phyloP scores from a whole-genome alignment of 176 grass and related monocot species.

The Oryza glaberrima region DNA sequence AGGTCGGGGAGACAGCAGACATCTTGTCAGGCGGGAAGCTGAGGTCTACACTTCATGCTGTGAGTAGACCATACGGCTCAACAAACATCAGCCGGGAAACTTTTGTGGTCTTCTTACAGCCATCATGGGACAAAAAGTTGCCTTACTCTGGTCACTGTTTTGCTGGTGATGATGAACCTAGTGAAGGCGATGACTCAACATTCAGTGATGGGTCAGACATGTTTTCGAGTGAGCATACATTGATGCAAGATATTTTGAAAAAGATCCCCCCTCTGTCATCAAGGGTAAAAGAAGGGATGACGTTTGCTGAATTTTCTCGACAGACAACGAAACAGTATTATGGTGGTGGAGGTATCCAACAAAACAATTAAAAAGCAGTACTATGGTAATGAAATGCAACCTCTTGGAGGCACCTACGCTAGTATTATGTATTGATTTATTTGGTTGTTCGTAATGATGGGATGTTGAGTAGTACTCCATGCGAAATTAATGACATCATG shows the following conservation, averaged over 20 bases:
- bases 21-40: slow-evolving; percentile 79
- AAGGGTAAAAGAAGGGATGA: slow-evolving; percentile 84
- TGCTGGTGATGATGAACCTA: slow-evolving; percentile 48
- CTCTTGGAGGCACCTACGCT: background rate
- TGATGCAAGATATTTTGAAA: slow-evolving; percentile 57
- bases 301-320: slow-evolving; percentile 85
- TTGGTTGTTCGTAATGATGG: background rate
- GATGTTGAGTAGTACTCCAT: background rate
- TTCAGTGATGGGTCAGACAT: background rate
- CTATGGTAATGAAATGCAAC: slow-evolving; percentile 7
- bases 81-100: slow-evolving; percentile 72
- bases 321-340: slow-evolving; percentile 96
- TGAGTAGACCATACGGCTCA: slow-evolving; percentile 52
- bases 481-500: slow-evolving; percentile 5
- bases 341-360: slow-evolving; percentile 69
- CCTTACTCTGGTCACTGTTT: slow-evolving; percentile 38
- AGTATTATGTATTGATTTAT: background rate
- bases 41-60: slow-evolving; percentile 79
- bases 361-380: slow-evolving; percentile 40
- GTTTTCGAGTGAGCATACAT: slow-evolving; percentile 9
- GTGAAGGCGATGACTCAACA: slow-evolving; percentile 26
- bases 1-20: slow-evolving; percentile 81
- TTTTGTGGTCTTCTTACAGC: slow-evolving; percentile 88
- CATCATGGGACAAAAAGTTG: slow-evolving; percentile 79
- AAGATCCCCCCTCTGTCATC: slow-evolving; percentile 68